Evolutionary conservation across 2,329 filamentous ascomycete genomes (phyloP).

Genomic region (Colletotrichum nymphaeae): DNA sequence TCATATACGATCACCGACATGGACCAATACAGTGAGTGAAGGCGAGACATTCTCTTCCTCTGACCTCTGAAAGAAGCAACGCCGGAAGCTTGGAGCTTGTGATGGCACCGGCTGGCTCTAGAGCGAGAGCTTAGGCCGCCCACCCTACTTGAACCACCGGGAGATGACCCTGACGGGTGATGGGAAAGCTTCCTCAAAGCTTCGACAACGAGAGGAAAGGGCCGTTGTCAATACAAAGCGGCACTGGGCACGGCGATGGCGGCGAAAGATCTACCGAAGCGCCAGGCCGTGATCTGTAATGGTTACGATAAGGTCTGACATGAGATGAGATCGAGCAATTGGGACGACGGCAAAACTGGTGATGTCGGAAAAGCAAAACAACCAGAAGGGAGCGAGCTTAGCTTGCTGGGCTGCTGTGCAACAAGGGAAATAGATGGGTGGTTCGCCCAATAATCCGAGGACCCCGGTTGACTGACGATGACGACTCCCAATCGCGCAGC

Average conservation of each 20-base stretch:
- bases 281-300: background rate
- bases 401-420: background rate
- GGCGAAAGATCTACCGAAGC: background rate
- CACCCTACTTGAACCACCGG: background rate
- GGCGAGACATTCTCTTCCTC: background rate
- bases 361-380: slow-evolving; percentile 25
- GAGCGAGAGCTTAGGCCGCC: slow-evolving; percentile 24
- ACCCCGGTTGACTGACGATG: slow-evolving; percentile 6
- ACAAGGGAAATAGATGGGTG: background rate
- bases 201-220: background rate
- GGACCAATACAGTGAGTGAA: background rate
- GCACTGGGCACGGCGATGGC: background rate
- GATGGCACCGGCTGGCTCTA: slow-evolving; percentile 2
- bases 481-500: background rate
- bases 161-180: background rate
- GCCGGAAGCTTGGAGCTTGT: slow-evolving; percentile 21
- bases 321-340: slow-evolving; percentile 10
- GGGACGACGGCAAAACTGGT: slow-evolving; percentile 18
- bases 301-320: background rate
- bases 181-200: background rate
- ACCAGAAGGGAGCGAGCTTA: background rate
- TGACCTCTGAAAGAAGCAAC: slow-evolving; percentile 15
- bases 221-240: background rate
- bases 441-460: slow-evolving; percentile 11
- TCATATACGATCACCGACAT: slow-evolving; percentile 14